Percentiles rank a stretch among this genome's conserved stretches.
These are phyloP conservation scores for Logfia minima DNA, from an alignment of 129 eudicot genomes.

Conservation along the genomic window DNA sequence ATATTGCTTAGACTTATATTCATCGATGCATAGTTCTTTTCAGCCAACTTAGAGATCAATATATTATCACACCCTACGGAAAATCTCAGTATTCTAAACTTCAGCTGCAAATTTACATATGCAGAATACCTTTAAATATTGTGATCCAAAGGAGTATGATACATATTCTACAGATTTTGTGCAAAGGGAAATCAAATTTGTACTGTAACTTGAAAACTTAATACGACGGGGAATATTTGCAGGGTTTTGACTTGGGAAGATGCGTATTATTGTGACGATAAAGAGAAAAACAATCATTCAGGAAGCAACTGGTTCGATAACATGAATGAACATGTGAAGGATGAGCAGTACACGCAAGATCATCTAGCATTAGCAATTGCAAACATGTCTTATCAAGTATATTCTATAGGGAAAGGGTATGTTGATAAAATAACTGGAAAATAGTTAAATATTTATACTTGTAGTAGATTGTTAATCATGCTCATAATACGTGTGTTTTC, in stretches of 20 bases:
- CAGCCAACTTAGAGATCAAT: not conserved
- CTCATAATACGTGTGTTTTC: constrained; percentile 1
- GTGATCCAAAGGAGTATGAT: not conserved
- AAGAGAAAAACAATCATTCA: constrained; percentile 30
- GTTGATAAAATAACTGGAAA: not conserved
- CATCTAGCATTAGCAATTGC: constrained; percentile 73
- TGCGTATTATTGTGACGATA: constrained; percentile 55
- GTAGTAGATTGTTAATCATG: constrained; percentile 9
- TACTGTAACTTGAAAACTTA: not conserved
- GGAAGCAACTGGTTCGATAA: constrained; percentile 38
- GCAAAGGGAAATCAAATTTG: not conserved
- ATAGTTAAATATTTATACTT: not conserved
- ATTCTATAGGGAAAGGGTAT: constrained; percentile 92
- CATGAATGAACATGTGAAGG: constrained; percentile 34
- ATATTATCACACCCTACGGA: not conserved
- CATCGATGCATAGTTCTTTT: not conserved
- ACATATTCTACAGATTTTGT: not conserved
- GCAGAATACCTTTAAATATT: too few relatives aligned
- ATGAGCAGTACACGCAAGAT: constrained; percentile 46
- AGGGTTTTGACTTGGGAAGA: constrained; percentile 88
- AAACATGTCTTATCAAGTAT: constrained; percentile 78
- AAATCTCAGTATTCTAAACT: too few relatives aligned
- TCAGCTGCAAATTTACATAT: too few relatives aligned
- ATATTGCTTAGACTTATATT: constrained; percentile 10
- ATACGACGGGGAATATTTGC: constrained; percentile 15